Evolutionary conservation across 2,329 filamentous ascomycete genomes (phyloP).

Genomic region (Trichophaea hybrida): DNA sequence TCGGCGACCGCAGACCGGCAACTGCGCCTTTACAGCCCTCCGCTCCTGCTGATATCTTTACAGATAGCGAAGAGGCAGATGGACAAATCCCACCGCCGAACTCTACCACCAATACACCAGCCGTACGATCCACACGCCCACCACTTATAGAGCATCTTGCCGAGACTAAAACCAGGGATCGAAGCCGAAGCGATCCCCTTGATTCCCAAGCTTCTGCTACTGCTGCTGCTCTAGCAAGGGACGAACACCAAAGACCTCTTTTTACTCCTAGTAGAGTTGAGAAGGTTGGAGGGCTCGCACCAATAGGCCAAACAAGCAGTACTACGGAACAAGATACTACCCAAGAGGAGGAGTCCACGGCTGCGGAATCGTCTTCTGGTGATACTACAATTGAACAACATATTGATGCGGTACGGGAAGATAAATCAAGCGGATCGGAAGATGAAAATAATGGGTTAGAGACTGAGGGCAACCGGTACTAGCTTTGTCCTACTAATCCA

Average conservation of each 20-base stretch:
- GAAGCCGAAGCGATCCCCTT: constrained; percentile 1
- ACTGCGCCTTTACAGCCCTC: neutral
- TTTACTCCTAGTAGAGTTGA: neutral
- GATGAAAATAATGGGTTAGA: neutral
- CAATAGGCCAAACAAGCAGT: neutral
- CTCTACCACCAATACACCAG: neutral
- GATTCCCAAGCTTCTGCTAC: neutral
- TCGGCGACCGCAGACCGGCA: neutral
- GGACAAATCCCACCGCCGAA: neutral
- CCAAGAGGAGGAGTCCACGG: neutral
- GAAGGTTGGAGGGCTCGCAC: neutral
- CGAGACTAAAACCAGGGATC: neutral
- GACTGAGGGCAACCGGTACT: neutral
- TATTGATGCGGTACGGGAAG: neutral
- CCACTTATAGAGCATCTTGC: neutral
- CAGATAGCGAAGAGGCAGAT: neutral
- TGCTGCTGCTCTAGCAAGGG: neutral
- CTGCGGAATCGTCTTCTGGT: neutral
- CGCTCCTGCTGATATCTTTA: neutral
- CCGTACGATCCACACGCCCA: neutral
- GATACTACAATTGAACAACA: neutral
- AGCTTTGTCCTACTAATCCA: neutral
- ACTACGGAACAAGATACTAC: neutral
- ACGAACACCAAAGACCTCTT: neutral
- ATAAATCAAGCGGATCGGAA: neutral